Evolutionary conservation across 768 basidiomycete species (phyloP).

Genomic region (Tylopilus sp.): DNA sequence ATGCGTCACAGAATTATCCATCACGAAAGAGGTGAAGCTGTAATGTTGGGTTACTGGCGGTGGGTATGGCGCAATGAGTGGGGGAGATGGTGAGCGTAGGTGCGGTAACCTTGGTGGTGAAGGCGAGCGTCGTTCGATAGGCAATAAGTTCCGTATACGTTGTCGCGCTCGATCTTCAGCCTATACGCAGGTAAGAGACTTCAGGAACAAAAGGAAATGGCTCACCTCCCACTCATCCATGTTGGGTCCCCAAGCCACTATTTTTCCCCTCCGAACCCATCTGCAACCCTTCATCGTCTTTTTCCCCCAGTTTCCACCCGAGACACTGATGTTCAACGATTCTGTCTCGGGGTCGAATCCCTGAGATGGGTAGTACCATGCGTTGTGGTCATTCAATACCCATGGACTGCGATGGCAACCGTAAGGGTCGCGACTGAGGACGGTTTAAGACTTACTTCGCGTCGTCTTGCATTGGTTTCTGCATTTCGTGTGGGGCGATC

Average conservation of each 20-base stretch:
- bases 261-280: slow-evolving; percentile 81
- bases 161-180: slow-evolving; percentile 82
- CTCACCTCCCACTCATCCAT: slow-evolving; percentile 84
- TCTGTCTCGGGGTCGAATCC: slow-evolving; percentile 65
- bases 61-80: slow-evolving; percentile 72
- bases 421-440: slow-evolving; percentile 7
- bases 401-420: slow-evolving; percentile 30
- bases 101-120: slow-evolving; percentile 75
- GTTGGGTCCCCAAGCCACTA: slow-evolving; percentile 78
- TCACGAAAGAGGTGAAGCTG: slow-evolving; percentile 78
- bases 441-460: slow-evolving; percentile 22
- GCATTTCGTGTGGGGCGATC: slow-evolving; percentile 22
- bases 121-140: slow-evolving; percentile 57
- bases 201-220: slow-evolving; percentile 1
- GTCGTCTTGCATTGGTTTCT: slow-evolving; percentile 31
- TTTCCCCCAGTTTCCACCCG: slow-evolving; percentile 80
- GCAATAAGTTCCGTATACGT: slow-evolving; percentile 66
- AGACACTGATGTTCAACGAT: slow-evolving; percentile 46
- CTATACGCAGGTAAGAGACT: slow-evolving; percentile 36
- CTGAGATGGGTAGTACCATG: slow-evolving; percentile 84
- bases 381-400: slow-evolving; percentile 67
- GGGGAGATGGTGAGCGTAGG: slow-evolving; percentile 75
- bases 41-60: slow-evolving; percentile 64
- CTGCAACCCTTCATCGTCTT: slow-evolving; percentile 73
- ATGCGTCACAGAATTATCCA: slow-evolving; percentile 81